Conservation (phyloP, 2,329 filamentous ascomycete genomes). For the Diplodia intermedia region DNA sequence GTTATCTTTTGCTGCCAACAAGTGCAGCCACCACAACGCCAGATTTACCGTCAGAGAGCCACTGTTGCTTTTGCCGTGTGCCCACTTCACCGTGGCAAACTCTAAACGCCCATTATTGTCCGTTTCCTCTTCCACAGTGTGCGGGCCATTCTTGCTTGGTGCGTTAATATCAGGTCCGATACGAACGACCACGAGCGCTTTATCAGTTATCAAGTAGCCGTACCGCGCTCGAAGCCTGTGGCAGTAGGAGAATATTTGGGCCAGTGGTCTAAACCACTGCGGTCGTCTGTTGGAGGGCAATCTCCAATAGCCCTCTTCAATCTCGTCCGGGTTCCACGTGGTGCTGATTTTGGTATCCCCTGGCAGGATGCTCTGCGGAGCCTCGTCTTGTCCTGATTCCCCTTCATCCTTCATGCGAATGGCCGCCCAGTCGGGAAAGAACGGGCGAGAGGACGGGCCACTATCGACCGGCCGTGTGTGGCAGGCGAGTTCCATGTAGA, state of each 20-base stretch:
- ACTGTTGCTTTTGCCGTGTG: no score
- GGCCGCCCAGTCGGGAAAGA: neutral
- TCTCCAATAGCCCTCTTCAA: neutral
- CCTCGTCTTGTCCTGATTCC: neutral
- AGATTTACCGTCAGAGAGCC: no score
- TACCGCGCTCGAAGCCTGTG: neutral
- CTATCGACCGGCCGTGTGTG: neutral
- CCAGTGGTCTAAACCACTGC: neutral
- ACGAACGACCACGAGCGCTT: conserved; percentile 8
- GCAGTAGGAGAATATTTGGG: conserved; percentile 3
- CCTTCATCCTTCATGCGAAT: no score
- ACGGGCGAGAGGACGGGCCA: neutral
- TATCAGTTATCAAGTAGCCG: conserved; percentile 2
- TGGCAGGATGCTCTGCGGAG: neutral
- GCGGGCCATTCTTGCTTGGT: neutral
- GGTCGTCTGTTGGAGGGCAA: no score
- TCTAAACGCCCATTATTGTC: no score
- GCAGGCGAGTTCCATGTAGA: neutral
- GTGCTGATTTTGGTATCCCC: conserved; percentile 8
- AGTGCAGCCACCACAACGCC: no score
- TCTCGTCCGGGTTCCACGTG: neutral
- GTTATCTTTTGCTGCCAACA: no score
- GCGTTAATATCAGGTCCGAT: neutral
- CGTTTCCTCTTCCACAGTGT: no score
- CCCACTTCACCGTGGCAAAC: no score